Base-by-base conservation (phyloP, 768 basidiomycete species). In the Butyriboletus loyo region DNA sequence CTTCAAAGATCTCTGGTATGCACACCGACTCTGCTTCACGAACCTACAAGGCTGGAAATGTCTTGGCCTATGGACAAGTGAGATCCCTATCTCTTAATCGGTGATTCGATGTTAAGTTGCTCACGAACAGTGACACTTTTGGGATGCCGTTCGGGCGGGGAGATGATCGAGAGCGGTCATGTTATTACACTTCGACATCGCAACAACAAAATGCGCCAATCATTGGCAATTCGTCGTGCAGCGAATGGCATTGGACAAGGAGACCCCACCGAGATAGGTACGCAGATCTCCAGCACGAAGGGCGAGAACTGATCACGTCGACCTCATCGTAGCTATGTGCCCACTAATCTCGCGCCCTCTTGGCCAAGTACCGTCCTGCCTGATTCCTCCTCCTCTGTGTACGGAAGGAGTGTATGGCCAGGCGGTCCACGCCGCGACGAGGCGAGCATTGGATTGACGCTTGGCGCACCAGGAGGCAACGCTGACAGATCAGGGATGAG, bases 251-350 rank as follows among this genome's bases (percentile, higher is more conserved):
- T n/a, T 54, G 49, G 40, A 6, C 28, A 10, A 7, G 17, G 14
- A 37, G 28, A 8, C n/a, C 31, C 10, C 21, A 4, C 19, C 52
- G 19, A 35, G 55, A 54, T 44, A 58, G 56, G 64, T 66, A 43
- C 25, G 59, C 21, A n/a, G n/a, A 11, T 42, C 11, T 38, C 15
- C n/a, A 51, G 22, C 25, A n/a, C 9, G 14, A 36, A 31, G 13
- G 39, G 37, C 1, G 7, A 41, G 15, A 35, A 22, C 50, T 57
- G 21, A 55, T 39, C 5, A 8, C 11, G 11, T 24, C 19, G 14
- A 51, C 21, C 10, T 35, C 35, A 10, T 37, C 13, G 1, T 17
- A 57, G 63, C 14, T 43, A 50, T 15, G 9, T 19, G 30, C 32
- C 30, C 8, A 2, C 35, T 15, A 22, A 42, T 22, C 6, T 30